Percentiles rank a stretch among this genome's conserved stretches.
These are phyloP conservation scores for Xylaria cubensis DNA, from an alignment of 495 filamentous ascomycete species.

Conservation along the genomic window DNA sequence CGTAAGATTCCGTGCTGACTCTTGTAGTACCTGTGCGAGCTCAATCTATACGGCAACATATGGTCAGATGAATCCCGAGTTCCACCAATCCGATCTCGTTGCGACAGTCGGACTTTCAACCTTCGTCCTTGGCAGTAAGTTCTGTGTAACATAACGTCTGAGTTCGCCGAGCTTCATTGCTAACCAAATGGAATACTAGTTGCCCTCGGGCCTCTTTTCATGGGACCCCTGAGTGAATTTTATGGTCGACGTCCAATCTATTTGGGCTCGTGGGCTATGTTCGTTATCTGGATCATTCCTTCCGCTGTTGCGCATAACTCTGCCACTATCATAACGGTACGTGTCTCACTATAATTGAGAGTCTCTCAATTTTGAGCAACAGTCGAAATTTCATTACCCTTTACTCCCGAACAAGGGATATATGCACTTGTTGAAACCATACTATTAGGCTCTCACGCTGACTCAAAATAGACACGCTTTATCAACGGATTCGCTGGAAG, in stretches of 20 bases:
- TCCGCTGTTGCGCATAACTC: constrained; percentile 87
- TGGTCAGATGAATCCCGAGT: constrained; percentile 78
- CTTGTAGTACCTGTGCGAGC: constrained; percentile 77
- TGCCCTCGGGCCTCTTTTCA: constrained; percentile 74
- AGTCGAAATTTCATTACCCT: not conserved
- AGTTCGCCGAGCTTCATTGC: constrained; percentile 5
- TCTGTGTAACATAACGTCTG: constrained; percentile 21
- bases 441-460: not conserved
- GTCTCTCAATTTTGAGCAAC: not conserved
- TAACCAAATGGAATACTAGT: constrained; percentile 37
- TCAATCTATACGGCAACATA: constrained; percentile 92
- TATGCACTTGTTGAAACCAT: not conserved
- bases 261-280: constrained; percentile 75
- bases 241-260: constrained; percentile 90
- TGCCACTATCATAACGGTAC: constrained; percentile 73
- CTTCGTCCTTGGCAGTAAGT: constrained; percentile 72
- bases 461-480: constrained; percentile 64
- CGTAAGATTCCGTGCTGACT: constrained; percentile 75
- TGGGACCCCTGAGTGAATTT: constrained; percentile 73
- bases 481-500: constrained; percentile 84
- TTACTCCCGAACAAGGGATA: not conserved
- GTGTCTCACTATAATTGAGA: constrained; percentile 3
- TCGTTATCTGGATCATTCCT: constrained; percentile 86
- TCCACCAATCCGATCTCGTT: constrained; percentile 69
- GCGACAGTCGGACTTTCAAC: constrained; percentile 81